Conservation (phyloP, 306 rosid species). For the Fragaria ananassa region DNA sequence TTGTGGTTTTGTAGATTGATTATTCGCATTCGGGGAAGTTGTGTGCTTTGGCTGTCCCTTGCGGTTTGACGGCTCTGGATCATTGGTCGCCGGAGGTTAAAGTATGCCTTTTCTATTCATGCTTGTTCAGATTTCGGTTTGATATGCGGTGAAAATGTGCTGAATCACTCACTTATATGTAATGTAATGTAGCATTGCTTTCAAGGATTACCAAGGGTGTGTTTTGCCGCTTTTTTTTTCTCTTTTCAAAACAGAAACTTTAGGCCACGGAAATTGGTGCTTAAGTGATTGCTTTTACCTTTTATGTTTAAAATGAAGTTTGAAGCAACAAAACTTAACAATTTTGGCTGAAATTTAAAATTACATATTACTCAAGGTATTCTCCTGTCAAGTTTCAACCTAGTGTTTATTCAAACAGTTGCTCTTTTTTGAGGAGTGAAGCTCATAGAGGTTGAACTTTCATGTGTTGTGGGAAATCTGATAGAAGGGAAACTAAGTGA, state of each 20-base stretch:
- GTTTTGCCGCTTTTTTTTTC: neutral
- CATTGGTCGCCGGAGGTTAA: slow-evolving; percentile 94
- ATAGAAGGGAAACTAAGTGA: neutral
- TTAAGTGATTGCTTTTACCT: neutral
- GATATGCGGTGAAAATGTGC: neutral
- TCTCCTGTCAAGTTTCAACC: neutral
- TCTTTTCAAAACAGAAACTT: neutral
- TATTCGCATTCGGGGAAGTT: slow-evolving; percentile 73
- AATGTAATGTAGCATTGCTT: slow-evolving; percentile 1
- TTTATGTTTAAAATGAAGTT: neutral
- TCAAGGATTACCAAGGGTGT: neutral
- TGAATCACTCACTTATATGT: neutral
- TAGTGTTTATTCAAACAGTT: neutral
- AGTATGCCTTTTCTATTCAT: slow-evolving; percentile 38
- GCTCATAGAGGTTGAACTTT: neutral
- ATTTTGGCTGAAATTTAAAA: neutral
- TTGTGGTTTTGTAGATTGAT: slow-evolving; percentile 52
- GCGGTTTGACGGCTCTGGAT: slow-evolving; percentile 78
- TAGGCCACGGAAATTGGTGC: neutral
- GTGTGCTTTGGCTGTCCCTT: slow-evolving; percentile 74
- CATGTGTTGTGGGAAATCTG: neutral
- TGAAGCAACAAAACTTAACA: neutral
- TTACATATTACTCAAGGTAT: neutral
- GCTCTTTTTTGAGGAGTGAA: neutral
- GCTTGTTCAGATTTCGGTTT: neutral